phyloP scores from a whole-genome alignment of 1,284 basidiomycete genomes.

The Ganoderma boninense region DNA sequence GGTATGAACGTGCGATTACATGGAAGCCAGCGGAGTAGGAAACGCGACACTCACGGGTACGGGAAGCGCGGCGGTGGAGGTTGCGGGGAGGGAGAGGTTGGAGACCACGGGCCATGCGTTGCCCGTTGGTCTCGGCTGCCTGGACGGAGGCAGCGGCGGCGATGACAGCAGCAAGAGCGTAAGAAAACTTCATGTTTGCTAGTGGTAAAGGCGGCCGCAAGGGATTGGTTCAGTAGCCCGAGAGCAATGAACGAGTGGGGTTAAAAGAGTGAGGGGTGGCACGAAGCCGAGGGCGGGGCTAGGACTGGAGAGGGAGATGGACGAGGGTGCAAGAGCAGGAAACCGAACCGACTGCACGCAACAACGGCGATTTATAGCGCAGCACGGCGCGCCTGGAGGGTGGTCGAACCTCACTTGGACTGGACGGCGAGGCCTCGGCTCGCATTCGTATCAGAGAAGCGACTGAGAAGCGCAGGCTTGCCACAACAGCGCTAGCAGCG shows the following conservation, averaged over 20 bases:
- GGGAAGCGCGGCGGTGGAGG: conserved; percentile 22
- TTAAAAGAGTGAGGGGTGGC: conserved; percentile 26
- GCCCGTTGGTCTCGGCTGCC: conserved; percentile 62
- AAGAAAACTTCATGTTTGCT: conserved; percentile 55
- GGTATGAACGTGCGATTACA: conserved; percentile 5
- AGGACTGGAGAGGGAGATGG: background rate
- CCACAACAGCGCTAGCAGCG: conserved; percentile 4
- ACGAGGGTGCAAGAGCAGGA: conserved; percentile 15
- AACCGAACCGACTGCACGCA: conserved; percentile 1
- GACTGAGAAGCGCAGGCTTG: background rate
- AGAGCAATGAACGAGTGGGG: conserved; percentile 23
- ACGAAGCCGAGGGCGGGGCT: conserved; percentile 18
- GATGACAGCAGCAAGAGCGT: conserved; percentile 49
- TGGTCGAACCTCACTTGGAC: background rate
- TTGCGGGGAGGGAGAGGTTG: conserved; percentile 28
- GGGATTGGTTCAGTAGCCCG: conserved; percentile 19
- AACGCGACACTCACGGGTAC: conserved; percentile 22
- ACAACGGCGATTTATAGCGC: conserved; percentile 16
- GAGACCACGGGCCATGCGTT: conserved; percentile 31
- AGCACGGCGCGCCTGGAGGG: background rate
- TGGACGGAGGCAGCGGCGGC: conserved; percentile 53
- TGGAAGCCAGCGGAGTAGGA: background rate
- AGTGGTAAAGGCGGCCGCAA: conserved; percentile 21
- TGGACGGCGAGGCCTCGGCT: conserved; percentile 23
- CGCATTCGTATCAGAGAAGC: conserved; percentile 22